phyloP scores from a whole-genome alignment of 2,329 filamentous ascomycete genomes.

The Scleromitrula shiraiana region DNA sequence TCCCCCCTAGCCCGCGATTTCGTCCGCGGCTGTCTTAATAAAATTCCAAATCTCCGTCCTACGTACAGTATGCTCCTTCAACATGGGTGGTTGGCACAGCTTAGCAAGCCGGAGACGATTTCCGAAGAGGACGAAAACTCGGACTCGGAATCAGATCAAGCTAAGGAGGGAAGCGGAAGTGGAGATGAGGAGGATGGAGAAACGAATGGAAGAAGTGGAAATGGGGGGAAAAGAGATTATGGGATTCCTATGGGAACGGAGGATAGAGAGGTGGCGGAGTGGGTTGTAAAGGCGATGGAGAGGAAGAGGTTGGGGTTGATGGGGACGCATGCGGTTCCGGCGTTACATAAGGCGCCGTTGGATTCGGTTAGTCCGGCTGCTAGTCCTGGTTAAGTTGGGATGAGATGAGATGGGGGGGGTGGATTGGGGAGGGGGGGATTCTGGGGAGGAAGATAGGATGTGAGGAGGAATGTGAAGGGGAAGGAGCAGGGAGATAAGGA shows the following conservation, averaged over 20 bases:
- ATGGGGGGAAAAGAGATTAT: background rate
- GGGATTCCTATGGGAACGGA: constrained; percentile 32
- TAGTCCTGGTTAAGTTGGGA: constrained; percentile 13
- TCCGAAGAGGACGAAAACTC: constrained; percentile 61
- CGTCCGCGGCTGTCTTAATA: constrained; percentile 83
- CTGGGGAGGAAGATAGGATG: background rate
- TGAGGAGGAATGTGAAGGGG: too few species aligned
- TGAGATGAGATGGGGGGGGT: background rate
- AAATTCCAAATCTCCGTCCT: constrained; percentile 85
- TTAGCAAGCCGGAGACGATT: constrained; percentile 71
- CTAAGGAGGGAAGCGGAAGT: too few species aligned
- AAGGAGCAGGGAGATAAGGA: background rate
- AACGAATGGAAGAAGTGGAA: constrained; percentile 16
- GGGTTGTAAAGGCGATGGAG: constrained; percentile 69
- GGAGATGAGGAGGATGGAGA: constrained; percentile 30
- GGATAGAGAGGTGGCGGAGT: constrained; percentile 77
- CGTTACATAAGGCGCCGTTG: constrained; percentile 78
- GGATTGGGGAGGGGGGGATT: background rate
- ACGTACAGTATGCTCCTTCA: constrained; percentile 84
- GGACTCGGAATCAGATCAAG: too few species aligned
- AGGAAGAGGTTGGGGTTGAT: constrained; percentile 52
- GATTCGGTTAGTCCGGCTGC: constrained; percentile 55
- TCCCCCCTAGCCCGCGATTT: constrained; percentile 78
- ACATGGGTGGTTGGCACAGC: constrained; percentile 75
- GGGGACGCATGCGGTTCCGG: constrained; percentile 56